Percentiles rank a stretch among this genome's conserved stretches.
These are phyloP conservation scores for Beta lomatogona DNA, from an alignment of 179 eudicot genomes.

Conservation along the genomic window DNA sequence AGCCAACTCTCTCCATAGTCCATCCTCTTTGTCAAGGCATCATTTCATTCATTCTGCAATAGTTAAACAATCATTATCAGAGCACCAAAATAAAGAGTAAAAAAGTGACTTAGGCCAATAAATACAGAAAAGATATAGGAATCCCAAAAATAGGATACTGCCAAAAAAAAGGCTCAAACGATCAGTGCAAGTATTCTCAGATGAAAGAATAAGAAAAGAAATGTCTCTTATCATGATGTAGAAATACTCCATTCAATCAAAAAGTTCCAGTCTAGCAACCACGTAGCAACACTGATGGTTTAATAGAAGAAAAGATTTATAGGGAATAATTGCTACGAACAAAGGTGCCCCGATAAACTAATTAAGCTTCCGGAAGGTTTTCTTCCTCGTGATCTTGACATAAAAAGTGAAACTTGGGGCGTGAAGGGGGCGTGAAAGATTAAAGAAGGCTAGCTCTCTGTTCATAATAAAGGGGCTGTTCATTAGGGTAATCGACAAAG, in stretches of 20 bases:
- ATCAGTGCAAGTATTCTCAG: neutral
- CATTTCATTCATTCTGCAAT: constrained; percentile 99
- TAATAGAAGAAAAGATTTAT: neutral
- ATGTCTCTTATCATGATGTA: neutral
- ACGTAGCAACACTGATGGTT: neutral
- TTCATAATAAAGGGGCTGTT: no score
- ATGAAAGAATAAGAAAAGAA: constrained; percentile 1
- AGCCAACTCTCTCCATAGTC: constrained; percentile 82
- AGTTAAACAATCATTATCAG: constrained; percentile 15
- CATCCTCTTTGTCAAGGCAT: constrained; percentile 96
- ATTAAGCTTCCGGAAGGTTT: neutral
- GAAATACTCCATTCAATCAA: neutral
- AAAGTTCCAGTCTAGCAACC: neutral
- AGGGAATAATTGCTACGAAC: no score
- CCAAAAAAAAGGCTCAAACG: neutral
- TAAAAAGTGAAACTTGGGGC: neutral
- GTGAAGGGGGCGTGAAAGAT: neutral
- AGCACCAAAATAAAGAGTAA: constrained; percentile 2
- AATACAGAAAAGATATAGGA: neutral
- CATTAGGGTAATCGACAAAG: no score
- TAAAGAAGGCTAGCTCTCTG: no score
- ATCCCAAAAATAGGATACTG: neutral
- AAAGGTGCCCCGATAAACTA: neutral
- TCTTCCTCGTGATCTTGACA: neutral
- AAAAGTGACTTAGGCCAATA: constrained; percentile 5